Percentiles rank a stretch among this genome's conserved stretches.
Conservation (phyloP, 169 alveolate species). For the Haemoproteus tartakovskyi region DNA sequence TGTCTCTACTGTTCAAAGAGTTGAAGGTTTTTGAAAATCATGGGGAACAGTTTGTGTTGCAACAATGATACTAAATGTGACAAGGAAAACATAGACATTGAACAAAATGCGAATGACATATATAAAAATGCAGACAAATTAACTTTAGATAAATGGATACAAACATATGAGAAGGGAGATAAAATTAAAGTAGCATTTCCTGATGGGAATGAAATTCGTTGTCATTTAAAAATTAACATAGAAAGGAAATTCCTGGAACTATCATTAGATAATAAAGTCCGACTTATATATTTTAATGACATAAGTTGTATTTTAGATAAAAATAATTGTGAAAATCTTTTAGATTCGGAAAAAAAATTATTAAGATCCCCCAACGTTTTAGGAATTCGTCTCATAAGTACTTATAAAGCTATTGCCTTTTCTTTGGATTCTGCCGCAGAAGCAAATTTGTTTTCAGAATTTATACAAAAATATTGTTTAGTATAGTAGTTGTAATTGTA, state of each 20-base stretch:
- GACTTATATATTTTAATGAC: slow-evolving; percentile 58
- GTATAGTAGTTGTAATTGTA: too few relatives aligned
- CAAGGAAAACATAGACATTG: slow-evolving; percentile 41
- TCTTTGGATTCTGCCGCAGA: slow-evolving; percentile 61
- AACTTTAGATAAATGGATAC: slow-evolving; percentile 55
- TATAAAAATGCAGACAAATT: slow-evolving; percentile 35
- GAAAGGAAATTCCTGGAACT: slow-evolving; percentile 34
- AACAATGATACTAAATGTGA: slow-evolving; percentile 26
- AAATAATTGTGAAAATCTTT: slow-evolving; percentile 47
- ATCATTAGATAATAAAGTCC: slow-evolving; percentile 58
- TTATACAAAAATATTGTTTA: slow-evolving; percentile 43
- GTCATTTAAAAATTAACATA: slow-evolving; percentile 43
- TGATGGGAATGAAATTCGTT: slow-evolving; percentile 66
- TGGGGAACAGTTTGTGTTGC: slow-evolving; percentile 52
- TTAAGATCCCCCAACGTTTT: slow-evolving; percentile 50
- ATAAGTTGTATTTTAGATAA: slow-evolving; percentile 50
- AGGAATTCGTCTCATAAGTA: slow-evolving; percentile 59
- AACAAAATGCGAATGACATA: slow-evolving; percentile 14
- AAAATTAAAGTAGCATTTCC: slow-evolving; percentile 61
- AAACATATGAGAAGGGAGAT: slow-evolving; percentile 45
- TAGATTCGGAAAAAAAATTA: slow-evolving; percentile 57
- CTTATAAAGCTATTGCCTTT: slow-evolving; percentile 61
- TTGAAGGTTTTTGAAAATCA: background rate
- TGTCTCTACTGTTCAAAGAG: background rate
- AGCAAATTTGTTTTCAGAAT: slow-evolving; percentile 48